Evolutionary conservation across 2,329 filamentous ascomycete species (phyloP), one percentile per base, ranked within the genome.

Genomic region (Curvularia lunata): DNA sequence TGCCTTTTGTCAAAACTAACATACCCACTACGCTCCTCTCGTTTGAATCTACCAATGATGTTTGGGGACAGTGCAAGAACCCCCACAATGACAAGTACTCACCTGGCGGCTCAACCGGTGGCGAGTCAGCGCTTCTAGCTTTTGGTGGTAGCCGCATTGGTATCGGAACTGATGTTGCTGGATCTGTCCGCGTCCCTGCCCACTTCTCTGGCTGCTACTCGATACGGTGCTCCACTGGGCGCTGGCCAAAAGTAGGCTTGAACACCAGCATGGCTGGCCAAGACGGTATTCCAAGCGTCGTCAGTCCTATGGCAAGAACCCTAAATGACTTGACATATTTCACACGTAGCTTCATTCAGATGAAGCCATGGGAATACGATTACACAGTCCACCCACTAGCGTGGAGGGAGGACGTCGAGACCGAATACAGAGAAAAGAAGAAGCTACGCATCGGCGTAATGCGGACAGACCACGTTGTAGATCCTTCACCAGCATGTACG

Each of bases 1-100:
- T 97, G 1, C 93, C 93, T 0, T 97, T 96, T 73, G 91, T 93
- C 63, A 98, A 97, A 82, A 97, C 93, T 0, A 95, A 95, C 61
- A 75, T 96, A 1, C 94, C 93, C 5, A 90, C 94, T 55, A 96
- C 92, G 0, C 84, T 97, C 1, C 83, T 96, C 40, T 92, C 89
- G 56, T 96, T 96, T 69, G 92, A 96, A 76, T 92, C 90, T 16
- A 86, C 86, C 50, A 89, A 88, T 67, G 85, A 87, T 59, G 81
- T 97, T 19, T 98, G 93, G 91, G 93, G 94, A 8, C 85, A 87
- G 30, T 88, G 85, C 64, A 88, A 84, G 16, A 97, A 97, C 73
- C 92, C 93, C 0, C 91, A 96, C 77, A 92, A 92, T 71, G 78
- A 79, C n/a, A 86, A 85, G 38, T 97, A 96, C 79, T 92, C 91